phyloP scores from a whole-genome alignment of 257 asterid genomes.

The Echium plantagineum region DNA sequence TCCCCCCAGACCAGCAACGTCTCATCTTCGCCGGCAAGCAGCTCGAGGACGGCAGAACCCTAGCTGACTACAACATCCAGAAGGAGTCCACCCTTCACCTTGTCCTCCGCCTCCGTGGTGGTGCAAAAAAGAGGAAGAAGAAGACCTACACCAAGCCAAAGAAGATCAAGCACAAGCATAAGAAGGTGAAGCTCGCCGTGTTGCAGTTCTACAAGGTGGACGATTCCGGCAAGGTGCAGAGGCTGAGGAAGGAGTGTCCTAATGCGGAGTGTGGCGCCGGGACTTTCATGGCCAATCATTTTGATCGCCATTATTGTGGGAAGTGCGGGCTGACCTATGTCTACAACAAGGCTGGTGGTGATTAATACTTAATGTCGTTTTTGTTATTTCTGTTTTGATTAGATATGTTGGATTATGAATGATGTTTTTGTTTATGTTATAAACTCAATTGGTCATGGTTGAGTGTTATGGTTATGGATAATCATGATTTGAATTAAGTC shows the following conservation, averaged over 20 bases:
- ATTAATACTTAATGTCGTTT: no score
- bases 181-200: background rate
- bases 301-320: background rate
- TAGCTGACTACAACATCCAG: background rate
- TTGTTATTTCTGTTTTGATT: no score
- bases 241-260: background rate
- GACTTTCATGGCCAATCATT: background rate
- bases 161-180: background rate
- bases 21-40: background rate
- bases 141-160: background rate
- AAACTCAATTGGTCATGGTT: no score
- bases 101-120: background rate
- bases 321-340: background rate
- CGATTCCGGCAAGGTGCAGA: background rate
- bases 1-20: background rate
- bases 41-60: background rate
- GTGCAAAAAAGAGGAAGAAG: background rate
- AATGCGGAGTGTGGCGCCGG: background rate
- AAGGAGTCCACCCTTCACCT: background rate
- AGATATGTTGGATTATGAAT: no score
- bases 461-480: no score
- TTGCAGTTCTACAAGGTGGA: background rate
- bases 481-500: no score
- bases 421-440: no score
- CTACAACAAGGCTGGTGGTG: background rate